phyloP scores from a whole-genome alignment of 495 filamentous ascomycete genomes.

The Penicillium silybi region DNA sequence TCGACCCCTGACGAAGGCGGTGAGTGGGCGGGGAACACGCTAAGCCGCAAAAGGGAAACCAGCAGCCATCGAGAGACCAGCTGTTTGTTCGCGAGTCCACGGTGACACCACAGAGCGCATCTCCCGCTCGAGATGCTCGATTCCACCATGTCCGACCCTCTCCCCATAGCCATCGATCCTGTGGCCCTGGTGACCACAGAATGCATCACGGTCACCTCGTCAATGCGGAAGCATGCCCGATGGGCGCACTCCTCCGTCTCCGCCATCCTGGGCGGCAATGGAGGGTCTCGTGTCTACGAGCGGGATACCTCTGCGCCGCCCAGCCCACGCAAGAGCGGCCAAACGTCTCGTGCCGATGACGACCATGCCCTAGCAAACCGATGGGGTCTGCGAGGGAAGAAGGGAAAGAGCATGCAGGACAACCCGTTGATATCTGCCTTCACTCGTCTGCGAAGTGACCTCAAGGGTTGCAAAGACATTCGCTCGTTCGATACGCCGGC shows the following conservation, averaged over 20 bases:
- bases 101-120: slow-evolving; percentile 22
- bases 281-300: slow-evolving; percentile 47
- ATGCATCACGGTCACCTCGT: slow-evolving; percentile 97
- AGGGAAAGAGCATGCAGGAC: slow-evolving; percentile 96
- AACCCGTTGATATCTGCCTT: slow-evolving; percentile 97
- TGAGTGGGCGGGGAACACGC: slow-evolving; percentile 23
- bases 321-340: slow-evolving; percentile 32
- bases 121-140: slow-evolving; percentile 26
- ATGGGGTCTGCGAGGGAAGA: slow-evolving; percentile 95
- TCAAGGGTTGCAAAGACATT: slow-evolving; percentile 93
- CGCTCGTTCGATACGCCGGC: slow-evolving; percentile 83
- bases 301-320: slow-evolving; percentile 38
- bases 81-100: slow-evolving; percentile 23
- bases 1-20: slow-evolving; percentile 27
- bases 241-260: slow-evolving; percentile 97
- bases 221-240: slow-evolving; percentile 95
- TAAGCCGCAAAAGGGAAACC: slow-evolving; percentile 23
- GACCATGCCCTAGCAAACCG: slow-evolving; percentile 56
- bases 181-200: slow-evolving; percentile 96
- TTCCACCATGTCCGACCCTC: slow-evolving; percentile 30
- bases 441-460: slow-evolving; percentile 79
- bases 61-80: slow-evolving; percentile 29
- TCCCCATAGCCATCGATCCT: slow-evolving; percentile 84
- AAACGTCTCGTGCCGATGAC: slow-evolving; percentile 31
- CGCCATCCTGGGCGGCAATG: slow-evolving; percentile 83